Percentiles rank a stretch among this genome's conserved stretches.
These are phyloP conservation scores for Hanseniaspora sp. DNA, from an alignment of 1,139 yeast species.

Conservation along the genomic window DNA sequence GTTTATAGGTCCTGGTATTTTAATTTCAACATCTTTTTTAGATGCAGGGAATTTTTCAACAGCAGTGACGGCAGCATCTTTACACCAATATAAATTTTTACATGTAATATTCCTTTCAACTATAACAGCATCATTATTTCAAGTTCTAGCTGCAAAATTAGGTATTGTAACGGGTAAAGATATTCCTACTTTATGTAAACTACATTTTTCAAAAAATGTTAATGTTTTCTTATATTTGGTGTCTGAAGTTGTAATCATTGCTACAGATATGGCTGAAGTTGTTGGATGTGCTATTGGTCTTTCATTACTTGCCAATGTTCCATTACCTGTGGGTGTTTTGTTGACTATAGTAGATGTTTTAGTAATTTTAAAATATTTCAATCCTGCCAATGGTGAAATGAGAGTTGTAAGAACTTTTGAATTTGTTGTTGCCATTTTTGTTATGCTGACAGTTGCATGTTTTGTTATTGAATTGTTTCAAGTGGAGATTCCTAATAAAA, in stretches of 20 bases:
- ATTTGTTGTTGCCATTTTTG: constrained; percentile 50
- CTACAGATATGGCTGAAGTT: constrained; percentile 74
- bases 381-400: constrained; percentile 62
- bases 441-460: constrained; percentile 54
- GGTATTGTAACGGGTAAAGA: constrained; percentile 74
- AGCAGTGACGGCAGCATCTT: constrained; percentile 69
- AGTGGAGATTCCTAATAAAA: constrained; percentile 33
- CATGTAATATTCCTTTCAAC: constrained; percentile 57
- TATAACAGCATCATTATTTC: constrained; percentile 59
- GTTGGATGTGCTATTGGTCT: constrained; percentile 71
- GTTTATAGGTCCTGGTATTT: constrained; percentile 70
- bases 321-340: constrained; percentile 55
- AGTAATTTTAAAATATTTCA: constrained; percentile 55
- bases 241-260: constrained; percentile 66
- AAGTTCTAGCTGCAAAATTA: constrained; percentile 58
- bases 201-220: constrained; percentile 47
- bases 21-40: constrained; percentile 69
- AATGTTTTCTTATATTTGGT: constrained; percentile 49
- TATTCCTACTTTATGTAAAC: constrained; percentile 63
- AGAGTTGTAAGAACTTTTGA: constrained; percentile 58
- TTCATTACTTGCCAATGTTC: constrained; percentile 56
- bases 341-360: constrained; percentile 64
- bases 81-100: constrained; percentile 52
- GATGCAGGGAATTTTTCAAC: constrained; percentile 78
- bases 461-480: constrained; percentile 52